Percentiles rank a stretch among this genome's conserved stretches.
phyloP scores from a whole-genome alignment of 148 eudicot species.

The Camellia lanceoleosa region DNA sequence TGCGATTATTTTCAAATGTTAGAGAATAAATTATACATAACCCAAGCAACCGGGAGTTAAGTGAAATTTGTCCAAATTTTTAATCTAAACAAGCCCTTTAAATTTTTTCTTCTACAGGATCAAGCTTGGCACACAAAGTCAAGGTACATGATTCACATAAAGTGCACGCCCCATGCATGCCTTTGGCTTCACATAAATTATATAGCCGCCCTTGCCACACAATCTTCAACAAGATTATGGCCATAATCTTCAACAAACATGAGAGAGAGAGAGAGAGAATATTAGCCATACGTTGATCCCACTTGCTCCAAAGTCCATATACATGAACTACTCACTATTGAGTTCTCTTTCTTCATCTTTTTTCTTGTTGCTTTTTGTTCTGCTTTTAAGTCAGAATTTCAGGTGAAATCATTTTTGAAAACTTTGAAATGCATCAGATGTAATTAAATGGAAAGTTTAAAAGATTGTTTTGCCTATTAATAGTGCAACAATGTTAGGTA shows the following conservation, averaged over 20 bases:
- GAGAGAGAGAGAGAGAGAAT: not conserved
- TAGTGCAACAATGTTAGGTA: no score
- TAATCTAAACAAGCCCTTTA: no score
- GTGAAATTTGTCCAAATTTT: no score
- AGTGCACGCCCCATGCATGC: not conserved
- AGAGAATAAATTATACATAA: no score
- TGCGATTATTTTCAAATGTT: no score
- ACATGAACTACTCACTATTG: not conserved
- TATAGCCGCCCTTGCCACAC: not conserved
- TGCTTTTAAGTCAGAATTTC: not conserved
- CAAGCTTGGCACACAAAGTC: not conserved
- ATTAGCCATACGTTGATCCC: not conserved
- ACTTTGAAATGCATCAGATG: conserved; percentile 1
- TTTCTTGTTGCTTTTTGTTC: not conserved
- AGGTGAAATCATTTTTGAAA: not conserved
- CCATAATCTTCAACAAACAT: not conserved
- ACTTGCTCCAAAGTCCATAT: not conserved
- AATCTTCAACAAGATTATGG: not conserved
- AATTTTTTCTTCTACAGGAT: no score
- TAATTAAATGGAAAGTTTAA: not conserved
- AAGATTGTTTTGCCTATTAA: not conserved
- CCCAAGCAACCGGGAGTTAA: no score
- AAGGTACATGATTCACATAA: not conserved
- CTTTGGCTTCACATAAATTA: not conserved
- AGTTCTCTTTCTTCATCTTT: not conserved